phyloP scores from a whole-genome alignment of 2,329 filamentous ascomycete species.

The Penicillium fuscoglaucum region DNA sequence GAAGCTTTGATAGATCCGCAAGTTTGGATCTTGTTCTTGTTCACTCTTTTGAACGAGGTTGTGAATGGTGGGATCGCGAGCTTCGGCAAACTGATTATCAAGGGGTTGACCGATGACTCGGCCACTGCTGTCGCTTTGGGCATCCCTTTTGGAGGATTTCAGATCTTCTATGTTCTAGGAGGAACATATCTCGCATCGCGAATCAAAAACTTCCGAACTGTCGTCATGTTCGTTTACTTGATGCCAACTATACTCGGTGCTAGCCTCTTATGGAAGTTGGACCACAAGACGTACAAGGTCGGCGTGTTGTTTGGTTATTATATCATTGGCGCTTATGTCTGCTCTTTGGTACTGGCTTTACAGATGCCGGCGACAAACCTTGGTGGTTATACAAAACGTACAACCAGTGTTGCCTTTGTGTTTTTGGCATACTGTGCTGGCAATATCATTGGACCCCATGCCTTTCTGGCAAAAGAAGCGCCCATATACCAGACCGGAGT shows the following conservation, averaged over 20 bases:
- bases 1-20: constrained; percentile 50
- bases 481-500: constrained; percentile 55
- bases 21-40: constrained; percentile 49
- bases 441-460: constrained; percentile 51
- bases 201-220: constrained; percentile 53
- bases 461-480: constrained; percentile 45
- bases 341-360: constrained; percentile 54
- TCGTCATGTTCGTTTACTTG: constrained; percentile 55
- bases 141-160: constrained; percentile 57
- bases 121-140: constrained; percentile 54
- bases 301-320: constrained; percentile 57
- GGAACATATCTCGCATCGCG: constrained; percentile 55
- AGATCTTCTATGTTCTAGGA: constrained; percentile 53
- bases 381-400: constrained; percentile 53
- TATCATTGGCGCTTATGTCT: constrained; percentile 51
- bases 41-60: constrained; percentile 54
- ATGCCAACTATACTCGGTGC: constrained; percentile 54
- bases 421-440: constrained; percentile 47
- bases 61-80: constrained; percentile 56
- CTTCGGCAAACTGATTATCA: constrained; percentile 57
- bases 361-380: constrained; percentile 45
- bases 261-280: constrained; percentile 53
- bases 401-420: constrained; percentile 49
- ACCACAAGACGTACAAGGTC: constrained; percentile 41
- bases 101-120: constrained; percentile 46